These are phyloP conservation scores for Hebeloma cylindrosporum DNA, from an alignment of 768 basidiomycete species.

Conservation along the genomic window DNA sequence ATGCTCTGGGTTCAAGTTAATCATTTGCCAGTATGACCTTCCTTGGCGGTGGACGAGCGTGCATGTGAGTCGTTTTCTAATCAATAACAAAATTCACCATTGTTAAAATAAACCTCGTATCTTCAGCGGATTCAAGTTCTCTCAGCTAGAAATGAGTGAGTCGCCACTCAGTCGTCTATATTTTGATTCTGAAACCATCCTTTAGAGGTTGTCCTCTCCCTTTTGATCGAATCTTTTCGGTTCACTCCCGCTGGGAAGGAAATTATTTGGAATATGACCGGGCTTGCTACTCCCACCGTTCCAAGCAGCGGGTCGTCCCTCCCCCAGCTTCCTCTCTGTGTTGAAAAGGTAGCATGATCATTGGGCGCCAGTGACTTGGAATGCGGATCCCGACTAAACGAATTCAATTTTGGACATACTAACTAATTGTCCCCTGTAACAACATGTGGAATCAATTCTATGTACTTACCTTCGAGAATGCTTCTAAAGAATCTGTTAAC, in stretches of 20 bases:
- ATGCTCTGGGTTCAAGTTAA: not conserved
- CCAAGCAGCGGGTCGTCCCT: not conserved
- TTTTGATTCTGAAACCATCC: not conserved
- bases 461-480: too few species aligned
- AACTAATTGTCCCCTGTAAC: too few species aligned
- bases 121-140: constrained; percentile 47
- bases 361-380: too few species aligned
- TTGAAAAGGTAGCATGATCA: constrained; percentile 7
- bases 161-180: constrained; percentile 1
- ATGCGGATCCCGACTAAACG: too few species aligned
- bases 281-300: constrained; percentile 23
- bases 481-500: too few species aligned
- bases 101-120: not conserved
- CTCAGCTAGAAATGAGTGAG: constrained; percentile 51
- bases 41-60: constrained; percentile 41
- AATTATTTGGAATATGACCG: constrained; percentile 31
- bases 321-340: constrained; percentile 17
- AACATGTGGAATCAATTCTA: too few species aligned
- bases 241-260: constrained; percentile 15
- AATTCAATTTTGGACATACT: too few species aligned
- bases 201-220: constrained; percentile 5
- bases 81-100: not conserved
- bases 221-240: constrained; percentile 13
- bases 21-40: constrained; percentile 42
- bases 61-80: constrained; percentile 36